A percentile compares a stretch with the other conserved stretches of the same genome.
Evolutionary conservation across 306 rosid genomes (phyloP).

Genomic region (Lathyrus tuberosus): DNA sequence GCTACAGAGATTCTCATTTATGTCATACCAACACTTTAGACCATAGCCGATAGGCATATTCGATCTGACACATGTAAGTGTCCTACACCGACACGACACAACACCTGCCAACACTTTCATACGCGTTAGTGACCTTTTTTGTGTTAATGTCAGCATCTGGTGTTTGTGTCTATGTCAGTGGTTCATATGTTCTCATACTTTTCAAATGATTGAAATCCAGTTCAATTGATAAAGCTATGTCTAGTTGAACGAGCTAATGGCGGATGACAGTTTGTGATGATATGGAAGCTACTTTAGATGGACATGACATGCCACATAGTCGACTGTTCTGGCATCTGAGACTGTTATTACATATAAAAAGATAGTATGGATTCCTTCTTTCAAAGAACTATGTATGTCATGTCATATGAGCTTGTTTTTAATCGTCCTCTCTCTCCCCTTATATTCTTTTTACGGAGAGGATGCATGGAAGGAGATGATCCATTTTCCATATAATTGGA

Average conservation of each 20-base stretch:
- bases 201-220: background rate
- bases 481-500: background rate
- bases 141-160: background rate
- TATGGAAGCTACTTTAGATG: background rate
- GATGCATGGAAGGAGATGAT: background rate
- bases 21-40: background rate
- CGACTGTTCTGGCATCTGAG: background rate
- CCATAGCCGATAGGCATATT: background rate
- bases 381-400: background rate
- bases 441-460: background rate
- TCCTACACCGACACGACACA: too few relatives aligned
- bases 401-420: background rate
- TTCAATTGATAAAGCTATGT: background rate
- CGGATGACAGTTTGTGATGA: background rate
- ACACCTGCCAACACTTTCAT: too few relatives aligned
- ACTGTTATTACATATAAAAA: background rate
- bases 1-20: background rate
- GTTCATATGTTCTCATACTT: background rate
- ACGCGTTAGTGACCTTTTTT: too few relatives aligned
- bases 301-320: background rate
- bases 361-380: background rate
- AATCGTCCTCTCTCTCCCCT: background rate
- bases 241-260: background rate
- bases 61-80: background rate
- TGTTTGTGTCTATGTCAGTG: background rate